These are phyloP conservation scores for Cytospora schulzeri DNA, from an alignment of 2,329 filamentous ascomycete genomes.

Conservation along the genomic window DNA sequence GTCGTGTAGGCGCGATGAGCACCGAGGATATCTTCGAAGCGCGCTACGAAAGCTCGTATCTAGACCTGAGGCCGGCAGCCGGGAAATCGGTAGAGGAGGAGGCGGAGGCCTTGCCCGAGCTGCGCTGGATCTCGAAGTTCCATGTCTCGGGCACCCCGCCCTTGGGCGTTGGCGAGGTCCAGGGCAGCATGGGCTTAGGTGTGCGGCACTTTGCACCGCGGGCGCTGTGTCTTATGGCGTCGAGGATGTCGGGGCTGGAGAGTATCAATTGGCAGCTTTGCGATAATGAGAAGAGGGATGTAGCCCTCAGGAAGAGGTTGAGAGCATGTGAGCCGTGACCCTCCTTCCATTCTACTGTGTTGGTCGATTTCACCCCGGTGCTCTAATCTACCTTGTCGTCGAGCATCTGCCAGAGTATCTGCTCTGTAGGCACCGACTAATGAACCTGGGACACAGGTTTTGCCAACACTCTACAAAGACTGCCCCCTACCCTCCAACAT, in stretches of 20 bases:
- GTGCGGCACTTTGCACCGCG: neutral
- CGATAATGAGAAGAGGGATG: slow-evolving; percentile 4
- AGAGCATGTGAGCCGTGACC: neutral
- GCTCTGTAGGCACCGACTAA: too few relatives aligned
- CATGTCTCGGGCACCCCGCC: too few relatives aligned
- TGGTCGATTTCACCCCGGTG: neutral
- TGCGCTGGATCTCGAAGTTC: neutral
- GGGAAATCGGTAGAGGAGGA: neutral
- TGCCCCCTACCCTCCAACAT: too few relatives aligned
- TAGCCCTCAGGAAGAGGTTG: neutral
- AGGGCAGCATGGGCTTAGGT: too few relatives aligned
- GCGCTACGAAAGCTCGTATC: slow-evolving; percentile 1
- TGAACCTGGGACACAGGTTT: too few relatives aligned
- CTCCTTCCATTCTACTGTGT: too few relatives aligned
- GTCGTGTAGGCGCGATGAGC: neutral
- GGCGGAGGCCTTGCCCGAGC: neutral
- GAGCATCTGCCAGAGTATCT: too few relatives aligned
- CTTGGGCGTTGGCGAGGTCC: neutral
- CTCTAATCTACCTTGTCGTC: too few relatives aligned
- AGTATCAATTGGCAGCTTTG: neutral
- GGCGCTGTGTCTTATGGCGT: neutral
- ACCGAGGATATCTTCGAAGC: neutral
- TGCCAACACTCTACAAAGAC: too few relatives aligned
- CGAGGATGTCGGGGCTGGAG: neutral
- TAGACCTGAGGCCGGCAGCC: neutral